A percentile compares a stretch with the other conserved stretches of the same genome.
These are phyloP conservation scores for Thelephora ganbajun DNA, from an alignment of 768 basidiomycete genomes.

Conservation along the genomic window DNA sequence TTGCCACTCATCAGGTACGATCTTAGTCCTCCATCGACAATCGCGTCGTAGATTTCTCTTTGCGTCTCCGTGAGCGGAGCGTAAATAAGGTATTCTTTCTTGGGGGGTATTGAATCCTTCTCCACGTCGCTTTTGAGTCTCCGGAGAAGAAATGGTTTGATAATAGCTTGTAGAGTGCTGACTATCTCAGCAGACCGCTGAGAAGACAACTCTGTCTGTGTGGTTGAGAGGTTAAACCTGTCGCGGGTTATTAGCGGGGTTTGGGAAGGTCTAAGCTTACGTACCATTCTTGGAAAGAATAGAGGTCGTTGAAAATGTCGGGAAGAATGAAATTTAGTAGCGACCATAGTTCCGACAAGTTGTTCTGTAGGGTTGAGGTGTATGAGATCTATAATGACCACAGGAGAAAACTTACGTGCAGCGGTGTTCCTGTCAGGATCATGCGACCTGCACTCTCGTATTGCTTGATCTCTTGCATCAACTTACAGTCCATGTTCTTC, in stretches of 20 bases:
- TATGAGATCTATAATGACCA: background rate
- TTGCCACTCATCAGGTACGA: conserved; percentile 26
- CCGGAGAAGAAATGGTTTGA: conserved; percentile 90
- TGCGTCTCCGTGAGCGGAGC: conserved; percentile 78
- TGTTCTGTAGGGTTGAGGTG: conserved; percentile 48
- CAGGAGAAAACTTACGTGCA: conserved; percentile 52
- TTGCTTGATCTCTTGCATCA: conserved; percentile 83
- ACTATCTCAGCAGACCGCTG: conserved; percentile 56
- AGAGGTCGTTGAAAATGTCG: conserved; percentile 81
- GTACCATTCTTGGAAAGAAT: conserved; percentile 83
- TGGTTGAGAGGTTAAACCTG: conserved; percentile 62
- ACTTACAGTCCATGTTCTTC: conserved; percentile 87
- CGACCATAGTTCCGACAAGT: conserved; percentile 88
- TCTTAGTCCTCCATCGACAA: conserved; percentile 60
- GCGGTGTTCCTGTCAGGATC: conserved; percentile 90
- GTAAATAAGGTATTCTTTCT: conserved; percentile 90
- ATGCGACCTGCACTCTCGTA: conserved; percentile 76
- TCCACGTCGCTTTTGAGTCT: conserved; percentile 86
- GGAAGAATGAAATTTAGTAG: conserved; percentile 93
- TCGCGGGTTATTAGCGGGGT: conserved; percentile 1
- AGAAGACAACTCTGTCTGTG: conserved; percentile 40
- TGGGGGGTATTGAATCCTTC: conserved; percentile 59
- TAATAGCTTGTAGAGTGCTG: conserved; percentile 70
- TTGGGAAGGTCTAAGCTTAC: conserved; percentile 8
- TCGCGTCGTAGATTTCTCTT: conserved; percentile 71